Evolutionary conservation across 2,329 filamentous ascomycete species (phyloP), one percentile per base, ranked within the genome.

Genomic region (Colletotrichum abscissum): DNA sequence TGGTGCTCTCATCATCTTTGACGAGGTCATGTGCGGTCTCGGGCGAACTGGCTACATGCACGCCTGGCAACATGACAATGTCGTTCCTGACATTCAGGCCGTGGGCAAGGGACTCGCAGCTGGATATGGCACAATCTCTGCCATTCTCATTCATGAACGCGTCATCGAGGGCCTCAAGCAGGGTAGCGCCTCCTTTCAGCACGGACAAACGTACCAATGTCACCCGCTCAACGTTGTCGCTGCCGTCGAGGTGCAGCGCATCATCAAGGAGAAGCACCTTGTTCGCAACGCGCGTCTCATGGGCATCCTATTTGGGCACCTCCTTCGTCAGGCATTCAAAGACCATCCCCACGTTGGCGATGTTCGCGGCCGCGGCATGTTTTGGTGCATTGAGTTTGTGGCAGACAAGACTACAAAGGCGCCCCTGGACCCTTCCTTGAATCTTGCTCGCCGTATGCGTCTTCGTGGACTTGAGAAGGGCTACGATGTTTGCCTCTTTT

Each of bases 21-120:
- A 91, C 74, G 89, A 91, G 77, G 89, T 89, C 0, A 89, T 91
- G 80, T 91, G 89, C 0, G 89, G 87, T 0, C 82, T 91, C 6
- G 88, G 89, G 0, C 82, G 89, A 1, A 86, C 84, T 0, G 89
- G 89, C 0, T 79, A 87, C 1, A 88, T 92, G 83, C 90, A 91
- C 67, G 90, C 89, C 0, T 88, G 91, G 67, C 80, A 89, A 72
- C 81, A 89, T 65, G 83, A 87, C 66, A 86, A 42, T 49, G 77
- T 86, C 30, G 78, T 88, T 46, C 80, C 86, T 33, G 79, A 91
- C 76, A 88, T 90, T 52, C 79, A 89, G 14, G 83, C 83, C 0
- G 78, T 89, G 4, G 85, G 83, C 64, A 90, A 90, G 79, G 90
- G 88, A 0, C 82, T 90, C 0, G 88, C 88, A 0, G 86, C 85